Evolutionary conservation across 108 stramenopile genomes (phyloP).

Genomic region (Epithemia pelagica): DNA sequence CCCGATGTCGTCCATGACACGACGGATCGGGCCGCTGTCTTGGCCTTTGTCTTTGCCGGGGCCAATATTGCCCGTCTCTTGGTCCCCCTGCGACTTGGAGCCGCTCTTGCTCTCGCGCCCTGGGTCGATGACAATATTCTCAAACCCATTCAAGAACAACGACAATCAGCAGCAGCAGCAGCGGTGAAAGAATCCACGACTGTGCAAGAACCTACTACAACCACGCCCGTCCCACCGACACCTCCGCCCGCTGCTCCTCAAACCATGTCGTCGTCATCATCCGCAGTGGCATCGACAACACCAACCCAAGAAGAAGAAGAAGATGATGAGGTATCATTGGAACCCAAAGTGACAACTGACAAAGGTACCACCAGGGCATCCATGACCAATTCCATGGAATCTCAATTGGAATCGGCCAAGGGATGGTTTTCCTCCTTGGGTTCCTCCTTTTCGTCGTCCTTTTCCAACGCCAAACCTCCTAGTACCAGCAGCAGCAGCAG

Average conservation of each 20-base stretch:
- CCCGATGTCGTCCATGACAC: conserved; percentile 78
- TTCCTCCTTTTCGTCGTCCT: no score
- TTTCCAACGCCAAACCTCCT: no score
- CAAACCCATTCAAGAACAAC: conserved; percentile 10
- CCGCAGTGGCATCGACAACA: no score
- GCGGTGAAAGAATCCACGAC: no score
- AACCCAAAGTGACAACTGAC: neutral
- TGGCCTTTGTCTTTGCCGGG: conserved; percentile 77
- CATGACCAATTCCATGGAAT: no score
- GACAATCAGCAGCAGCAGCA: neutral
- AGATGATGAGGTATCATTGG: neutral
- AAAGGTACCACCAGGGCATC: neutral
- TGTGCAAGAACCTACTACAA: no score
- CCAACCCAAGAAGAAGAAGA: neutral
- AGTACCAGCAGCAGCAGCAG: no score
- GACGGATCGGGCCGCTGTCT: conserved; percentile 69
- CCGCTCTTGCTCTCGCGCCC: conserved; percentile 83
- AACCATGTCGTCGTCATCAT: no score
- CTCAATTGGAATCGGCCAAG: neutral
- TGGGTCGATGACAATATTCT: conserved; percentile 87
- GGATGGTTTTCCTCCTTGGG: neutral
- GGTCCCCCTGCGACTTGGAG: conserved; percentile 83
- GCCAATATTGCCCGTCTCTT: conserved; percentile 80
- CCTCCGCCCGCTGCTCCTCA: neutral
- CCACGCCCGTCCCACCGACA: neutral